Evolutionary conservation across 2,329 filamentous ascomycete genomes (phyloP), one percentile per base, ranked within the genome.

Genomic region (Fusarium chaquense): DNA sequence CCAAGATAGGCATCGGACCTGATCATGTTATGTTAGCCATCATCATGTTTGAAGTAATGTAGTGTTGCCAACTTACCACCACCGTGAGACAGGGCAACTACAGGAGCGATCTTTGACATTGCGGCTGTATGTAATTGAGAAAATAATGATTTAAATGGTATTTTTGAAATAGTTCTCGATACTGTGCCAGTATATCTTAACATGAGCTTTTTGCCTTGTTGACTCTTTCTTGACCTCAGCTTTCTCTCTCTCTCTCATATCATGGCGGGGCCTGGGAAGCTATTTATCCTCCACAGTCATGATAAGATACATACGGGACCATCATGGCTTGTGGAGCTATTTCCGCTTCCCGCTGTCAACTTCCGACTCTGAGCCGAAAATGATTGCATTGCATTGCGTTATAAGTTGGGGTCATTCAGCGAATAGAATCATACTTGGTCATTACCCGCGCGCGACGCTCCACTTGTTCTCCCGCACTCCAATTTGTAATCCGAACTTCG

Each of bases 1-100:
- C 83, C 8, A 90, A 79, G 20, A 89, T 59, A 6, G 88, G 88
- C 81, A 90, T 81, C 4, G 88, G 88, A 2, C 88, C 84, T 83
- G 44, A 12, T 8, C 3, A 35, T 41, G 38, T 8, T 2, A 35
- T 38, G 38, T 62, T 13, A 67, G 40, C 22, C 32, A 15, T 22
- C 11, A 16, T 20, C 36, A 52, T 20, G 6, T 32, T 33, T 30
- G 32, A n/a, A 20, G 10, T 41, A 50, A 4, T 8, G 28, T 20
- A n/a, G 16, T 16, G 7, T 22, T 28, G n/a, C 5, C 20, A 33
- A 57, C 45, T 58, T 73, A 83, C 82, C 82, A 73, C 83, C 83
- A 40, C 83, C 83, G 66, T 85, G 83, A n/a, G 83, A 83, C 22
- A 85, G 76, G n/a, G 81, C 82, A 70, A 85, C 76, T 12, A 84